Evolutionary conservation across 148 eudicot species (phyloP), one percentile per base, ranked within the genome.

Genomic region (Chenopodium formosanum): DNA sequence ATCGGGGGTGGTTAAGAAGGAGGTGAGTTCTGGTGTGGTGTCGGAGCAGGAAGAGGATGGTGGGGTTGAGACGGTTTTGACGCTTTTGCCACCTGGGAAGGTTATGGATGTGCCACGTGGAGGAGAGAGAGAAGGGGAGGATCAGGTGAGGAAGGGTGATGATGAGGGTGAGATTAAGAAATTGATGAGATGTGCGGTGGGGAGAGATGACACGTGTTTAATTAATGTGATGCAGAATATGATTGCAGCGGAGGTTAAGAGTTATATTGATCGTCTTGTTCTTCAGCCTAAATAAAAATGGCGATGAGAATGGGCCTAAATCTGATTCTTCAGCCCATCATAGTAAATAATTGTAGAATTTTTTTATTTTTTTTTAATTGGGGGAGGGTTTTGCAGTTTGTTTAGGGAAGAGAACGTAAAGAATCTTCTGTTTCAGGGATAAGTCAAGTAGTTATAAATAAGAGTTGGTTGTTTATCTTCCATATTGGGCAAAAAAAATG

Each of bases 41-140:
- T 5, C n/a, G 46, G 78, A 71, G n/a, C 71, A 63, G 29, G 70
- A 63, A 2, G 74, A 34, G 17, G 77, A 71, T 8, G 79, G 37
- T 63, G 77, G 70, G 70, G 82, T 31, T 32, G 73, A 32, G 60
- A 90, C 92, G 4, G 13, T 78, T 74, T 79, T 92, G 75, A 85
- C 88, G 29, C 46, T 92, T 77, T 70, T 80, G 80, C 93, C 90
- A 8, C 90, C 90, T 0, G 92, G 94, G 25, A 81, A 56, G 76
- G 58, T 63, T 9, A 31, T 12, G 80, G 65, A 32, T 48, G 72
- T 12, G 80, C 48, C 68, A 53, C 77, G 73, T 48, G 79, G 22
- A 71, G 82, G 22, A 44, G 23, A 60, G 12, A 58, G 84, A 4
- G 7, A 83, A 10, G 58, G 3, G 22, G 22, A 72, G 2, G 74